A percentile compares a stretch with the other conserved stretches of the same genome.
Conservation (phyloP, 2,329 filamentous ascomycete species). For the Alternaria longipes region DNA sequence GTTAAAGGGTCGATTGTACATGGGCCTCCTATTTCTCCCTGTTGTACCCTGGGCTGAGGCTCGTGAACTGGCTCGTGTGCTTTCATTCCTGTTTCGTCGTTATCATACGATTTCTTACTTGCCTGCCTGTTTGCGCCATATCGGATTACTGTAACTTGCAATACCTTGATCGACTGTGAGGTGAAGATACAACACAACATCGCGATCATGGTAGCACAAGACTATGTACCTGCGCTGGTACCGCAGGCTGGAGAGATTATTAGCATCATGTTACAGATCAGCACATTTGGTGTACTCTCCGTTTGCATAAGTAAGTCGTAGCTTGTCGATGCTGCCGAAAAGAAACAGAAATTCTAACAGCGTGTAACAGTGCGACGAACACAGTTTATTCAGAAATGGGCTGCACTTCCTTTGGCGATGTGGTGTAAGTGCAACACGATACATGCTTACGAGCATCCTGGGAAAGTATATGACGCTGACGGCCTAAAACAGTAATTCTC, state of each 20-base stretch:
- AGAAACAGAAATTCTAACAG: not conserved
- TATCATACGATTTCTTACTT: not conserved
- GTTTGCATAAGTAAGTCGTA: constrained; percentile 25
- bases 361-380: constrained; percentile 33
- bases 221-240: constrained; percentile 27
- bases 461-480: not conserved
- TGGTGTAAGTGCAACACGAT: constrained; percentile 21
- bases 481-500: constrained; percentile 62
- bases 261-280: constrained; percentile 34
- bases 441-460: not conserved
- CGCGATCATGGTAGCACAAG: constrained; percentile 1
- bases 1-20: constrained; percentile 1
- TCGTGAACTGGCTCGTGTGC: not conserved
- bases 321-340: not conserved
- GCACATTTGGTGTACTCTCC: constrained; percentile 35
- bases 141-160: not conserved
- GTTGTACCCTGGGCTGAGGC: not conserved
- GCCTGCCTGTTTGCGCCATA: not conserved
- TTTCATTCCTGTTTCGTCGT: not conserved
- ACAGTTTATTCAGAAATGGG: constrained; percentile 34
- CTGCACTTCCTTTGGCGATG: constrained; percentile 31
- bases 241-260: constrained; percentile 34
- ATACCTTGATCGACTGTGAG: not conserved
- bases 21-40: not conserved
- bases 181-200: not conserved